Evolutionary conservation across 2,329 filamentous ascomycete genomes (phyloP), one percentile per base, ranked within the genome.

Genomic region (Colletotrichum nymphaeae): DNA sequence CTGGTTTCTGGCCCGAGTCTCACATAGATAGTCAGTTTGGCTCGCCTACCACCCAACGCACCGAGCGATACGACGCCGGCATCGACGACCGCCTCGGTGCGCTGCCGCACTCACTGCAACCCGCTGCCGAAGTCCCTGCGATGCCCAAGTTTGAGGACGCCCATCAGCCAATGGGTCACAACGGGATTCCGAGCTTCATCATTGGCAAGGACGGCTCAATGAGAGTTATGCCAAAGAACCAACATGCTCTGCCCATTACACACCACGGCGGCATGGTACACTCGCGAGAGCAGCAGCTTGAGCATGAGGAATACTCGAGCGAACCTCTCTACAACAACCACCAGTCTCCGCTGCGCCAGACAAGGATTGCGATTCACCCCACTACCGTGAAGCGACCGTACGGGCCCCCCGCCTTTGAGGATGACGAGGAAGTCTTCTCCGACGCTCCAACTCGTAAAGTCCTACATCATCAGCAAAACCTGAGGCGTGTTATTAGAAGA

Each of bases 361-460:
- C 81, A 22, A 83, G 80, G 60, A 78, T 86, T n/a, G 80, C 86
- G 0, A 76, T 86, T 70, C 82, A 86, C 24, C 83, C 86, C 64
- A 75, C 79, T 12, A 78, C 75, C 22, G 76, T 81, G 53, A 76
- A 77, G 58, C 79, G 76, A 55, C 74, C 77, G n/a, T 76, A 79
- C 62, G 53, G 57, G 59, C 12, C 78, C 78, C 5, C 77, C 77
- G n/a, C 69, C 67, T 22, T 78, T 76, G 57, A 77, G 77, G 32
- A 77, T 68, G 76, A 76, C 14, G 74, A 78, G 35, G 72, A 80
- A 75, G 35, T 76, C 76, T 52, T 80, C 78, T 5, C 81, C 77
- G 16, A 79, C 76, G n/a, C 63, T 75, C 46, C 77, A 73, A 42
- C 69, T 67, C 67, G 65, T 65, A 9, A 79, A 49, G 76, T 75